phyloP scores from a whole-genome alignment of 1,284 basidiomycete genomes.

The Ustilago crameri region DNA sequence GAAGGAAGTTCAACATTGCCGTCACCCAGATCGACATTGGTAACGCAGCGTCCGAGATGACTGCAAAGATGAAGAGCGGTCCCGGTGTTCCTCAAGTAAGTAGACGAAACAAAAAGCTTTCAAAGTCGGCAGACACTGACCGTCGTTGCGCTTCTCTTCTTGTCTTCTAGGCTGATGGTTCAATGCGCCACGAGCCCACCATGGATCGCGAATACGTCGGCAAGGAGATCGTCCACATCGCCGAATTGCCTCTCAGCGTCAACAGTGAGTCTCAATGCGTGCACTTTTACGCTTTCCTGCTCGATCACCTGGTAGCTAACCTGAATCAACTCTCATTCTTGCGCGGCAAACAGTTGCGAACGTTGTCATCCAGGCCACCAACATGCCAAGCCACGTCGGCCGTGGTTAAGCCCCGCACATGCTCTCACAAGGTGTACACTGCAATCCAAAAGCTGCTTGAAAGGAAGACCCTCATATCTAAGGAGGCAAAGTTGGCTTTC shows the following conservation, averaged over 20 bases:
- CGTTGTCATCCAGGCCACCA: slow-evolving; percentile 50
- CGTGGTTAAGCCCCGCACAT: slow-evolving; percentile 30
- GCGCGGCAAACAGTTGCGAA: slow-evolving; percentile 24
- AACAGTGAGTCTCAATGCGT: slow-evolving; percentile 38
- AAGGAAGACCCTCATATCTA: too few relatives aligned
- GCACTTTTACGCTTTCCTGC: too few relatives aligned
- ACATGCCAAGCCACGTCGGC: slow-evolving; percentile 57
- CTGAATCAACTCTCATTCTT: slow-evolving; percentile 5
- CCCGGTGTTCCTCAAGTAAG: slow-evolving; percentile 48
- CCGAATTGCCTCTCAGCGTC: slow-evolving; percentile 54
- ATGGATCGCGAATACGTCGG: slow-evolving; percentile 54
- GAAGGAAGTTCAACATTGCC: slow-evolving; percentile 50
- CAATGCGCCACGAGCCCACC: slow-evolving; percentile 47
- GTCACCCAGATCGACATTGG: slow-evolving; percentile 59
- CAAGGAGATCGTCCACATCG: slow-evolving; percentile 52
- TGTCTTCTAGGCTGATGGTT: slow-evolving; percentile 35
- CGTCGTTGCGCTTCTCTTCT: neutral
- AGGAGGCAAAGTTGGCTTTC: too few relatives aligned
- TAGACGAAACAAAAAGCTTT: too few relatives aligned
- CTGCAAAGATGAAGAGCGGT: slow-evolving; percentile 45
- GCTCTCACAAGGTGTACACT: neutral
- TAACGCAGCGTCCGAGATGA: slow-evolving; percentile 59
- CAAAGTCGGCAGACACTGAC: neutral
- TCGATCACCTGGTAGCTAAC: neutral
- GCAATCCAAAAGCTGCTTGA: slow-evolving; percentile 2